These are phyloP conservation scores for Haplographium delicatum DNA, from an alignment of 495 filamentous ascomycete genomes.

Conservation along the genomic window DNA sequence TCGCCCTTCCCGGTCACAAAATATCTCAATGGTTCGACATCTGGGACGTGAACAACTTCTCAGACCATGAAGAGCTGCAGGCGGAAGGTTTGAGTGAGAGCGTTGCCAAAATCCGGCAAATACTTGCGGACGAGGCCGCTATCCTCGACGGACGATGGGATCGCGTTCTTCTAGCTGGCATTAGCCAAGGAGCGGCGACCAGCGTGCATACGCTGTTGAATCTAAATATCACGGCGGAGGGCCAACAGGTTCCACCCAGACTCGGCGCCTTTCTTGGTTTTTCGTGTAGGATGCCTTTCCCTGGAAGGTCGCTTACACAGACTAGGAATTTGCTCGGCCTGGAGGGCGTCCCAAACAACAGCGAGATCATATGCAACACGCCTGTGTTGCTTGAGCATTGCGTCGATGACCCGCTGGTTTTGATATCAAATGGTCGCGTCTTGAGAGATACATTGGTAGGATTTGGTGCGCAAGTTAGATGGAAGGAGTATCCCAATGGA, in stretches of 20 bases:
- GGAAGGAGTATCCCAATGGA: slow-evolving; percentile 1
- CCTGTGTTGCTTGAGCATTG: slow-evolving; percentile 1
- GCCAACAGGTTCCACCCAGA: slow-evolving; percentile 1
- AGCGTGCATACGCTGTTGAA: not conserved
- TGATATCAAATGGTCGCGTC: not conserved
- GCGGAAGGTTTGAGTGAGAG: slow-evolving; percentile 26
- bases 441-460: not conserved
- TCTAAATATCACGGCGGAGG: slow-evolving; percentile 30
- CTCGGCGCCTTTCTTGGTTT: slow-evolving; percentile 1
- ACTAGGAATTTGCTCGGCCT: not conserved
- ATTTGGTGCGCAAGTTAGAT: not conserved
- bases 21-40: slow-evolving; percentile 38
- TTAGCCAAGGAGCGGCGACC: not conserved
- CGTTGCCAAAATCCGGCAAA: slow-evolving; percentile 17
- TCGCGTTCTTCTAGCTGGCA: slow-evolving; percentile 30
- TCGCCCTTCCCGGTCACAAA: not conserved
- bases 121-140: slow-evolving; percentile 29
- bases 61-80: slow-evolving; percentile 30
- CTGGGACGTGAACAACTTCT: slow-evolving; percentile 29
- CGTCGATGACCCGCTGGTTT: not conserved
- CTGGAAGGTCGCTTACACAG: not conserved
- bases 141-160: slow-evolving; percentile 26
- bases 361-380: not conserved
- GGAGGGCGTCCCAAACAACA: not conserved
- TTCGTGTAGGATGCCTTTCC: slow-evolving; percentile 6